phyloP scores from a whole-genome alignment of 371 early-diverging fungal genomes.

The Apophysomyces ossiformis region DNA sequence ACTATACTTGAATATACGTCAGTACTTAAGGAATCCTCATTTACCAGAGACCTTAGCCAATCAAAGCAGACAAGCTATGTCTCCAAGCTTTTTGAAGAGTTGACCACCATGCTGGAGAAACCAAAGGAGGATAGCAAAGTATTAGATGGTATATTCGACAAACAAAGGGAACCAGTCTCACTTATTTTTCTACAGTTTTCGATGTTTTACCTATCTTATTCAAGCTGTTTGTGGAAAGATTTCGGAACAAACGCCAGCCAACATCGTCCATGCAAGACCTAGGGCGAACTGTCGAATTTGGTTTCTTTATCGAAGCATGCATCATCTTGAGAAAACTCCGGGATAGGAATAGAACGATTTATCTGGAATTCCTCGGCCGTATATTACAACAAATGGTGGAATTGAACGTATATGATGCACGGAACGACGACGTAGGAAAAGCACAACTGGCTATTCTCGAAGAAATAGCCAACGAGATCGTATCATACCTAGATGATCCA shows the following conservation, averaged over 20 bases:
- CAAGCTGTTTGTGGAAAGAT: constrained; percentile 32
- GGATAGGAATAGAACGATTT: neutral
- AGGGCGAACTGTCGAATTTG: constrained; percentile 44
- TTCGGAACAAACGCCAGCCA: constrained; percentile 33
- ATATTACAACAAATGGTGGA: constrained; percentile 32
- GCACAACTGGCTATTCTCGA: constrained; percentile 28
- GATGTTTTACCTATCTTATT: constrained; percentile 39
- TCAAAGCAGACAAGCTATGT: constrained; percentile 39
- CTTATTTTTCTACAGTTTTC: constrained; percentile 19
- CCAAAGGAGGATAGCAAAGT: constrained; percentile 18
- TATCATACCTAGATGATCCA: constrained; percentile 21
- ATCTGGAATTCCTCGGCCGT: constrained; percentile 24
- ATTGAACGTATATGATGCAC: constrained; percentile 36
- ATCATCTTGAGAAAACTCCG: constrained; percentile 18
- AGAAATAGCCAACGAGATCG: constrained; percentile 22
- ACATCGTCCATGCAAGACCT: constrained; percentile 35
- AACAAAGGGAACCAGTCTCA: neutral
- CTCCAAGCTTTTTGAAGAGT: constrained; percentile 43
- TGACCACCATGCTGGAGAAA: constrained; percentile 21
- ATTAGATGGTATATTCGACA: constrained; percentile 32
- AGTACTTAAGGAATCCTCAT: constrained; percentile 30
- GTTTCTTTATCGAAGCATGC: constrained; percentile 35
- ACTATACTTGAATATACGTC: constrained; percentile 47
- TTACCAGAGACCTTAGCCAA: neutral
- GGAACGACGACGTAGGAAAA: constrained; percentile 42